phyloP scores from a whole-genome alignment of 208 protist species.

The Herpetomonas tarakana region DNA sequence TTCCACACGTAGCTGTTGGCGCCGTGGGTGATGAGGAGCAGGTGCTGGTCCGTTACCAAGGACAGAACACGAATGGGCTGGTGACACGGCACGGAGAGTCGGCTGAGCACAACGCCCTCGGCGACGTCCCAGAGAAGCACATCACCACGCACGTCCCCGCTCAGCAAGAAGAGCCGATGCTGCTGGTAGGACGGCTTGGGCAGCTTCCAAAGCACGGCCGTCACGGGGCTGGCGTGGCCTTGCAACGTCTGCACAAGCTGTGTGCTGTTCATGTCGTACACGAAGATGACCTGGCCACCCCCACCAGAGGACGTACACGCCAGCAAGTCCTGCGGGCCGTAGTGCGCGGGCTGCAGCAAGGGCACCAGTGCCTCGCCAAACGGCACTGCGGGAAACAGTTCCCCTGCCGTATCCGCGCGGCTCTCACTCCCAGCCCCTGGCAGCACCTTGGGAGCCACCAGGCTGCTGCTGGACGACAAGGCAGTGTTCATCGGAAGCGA shows the following conservation, averaged over 20 bases:
- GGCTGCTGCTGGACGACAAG: no score
- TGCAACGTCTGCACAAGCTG: conserved; percentile 73
- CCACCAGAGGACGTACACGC: conserved; percentile 50
- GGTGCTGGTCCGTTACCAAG: conserved; percentile 46
- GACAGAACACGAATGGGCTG: conserved; percentile 37
- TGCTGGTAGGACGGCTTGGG: conserved; percentile 57
- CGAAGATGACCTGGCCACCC: conserved; percentile 47
- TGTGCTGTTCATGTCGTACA: conserved; percentile 78
- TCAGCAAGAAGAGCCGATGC: conserved; percentile 61
- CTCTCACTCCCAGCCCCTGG: no score
- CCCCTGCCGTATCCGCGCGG: no score
- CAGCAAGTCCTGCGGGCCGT: conserved; percentile 65
- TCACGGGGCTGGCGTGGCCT: conserved; percentile 49
- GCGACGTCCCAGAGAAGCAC: conserved; percentile 79
- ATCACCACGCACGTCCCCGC: conserved; percentile 40
- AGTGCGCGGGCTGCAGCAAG: conserved; percentile 51
- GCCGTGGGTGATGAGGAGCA: conserved; percentile 53
- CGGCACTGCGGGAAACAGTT: conserved; percentile 24
- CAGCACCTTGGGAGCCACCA: no score
- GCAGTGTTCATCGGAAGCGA: no score
- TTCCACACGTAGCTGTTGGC: conserved; percentile 64
- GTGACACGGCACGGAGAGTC: conserved; percentile 37
- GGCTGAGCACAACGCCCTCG: conserved; percentile 53
- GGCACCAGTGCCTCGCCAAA: conserved; percentile 16
- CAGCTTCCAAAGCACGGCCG: conserved; percentile 62